These are phyloP conservation scores for Rhododendron williamsianum DNA, from an alignment of 148 eudicot genomes.

Conservation along the genomic window DNA sequence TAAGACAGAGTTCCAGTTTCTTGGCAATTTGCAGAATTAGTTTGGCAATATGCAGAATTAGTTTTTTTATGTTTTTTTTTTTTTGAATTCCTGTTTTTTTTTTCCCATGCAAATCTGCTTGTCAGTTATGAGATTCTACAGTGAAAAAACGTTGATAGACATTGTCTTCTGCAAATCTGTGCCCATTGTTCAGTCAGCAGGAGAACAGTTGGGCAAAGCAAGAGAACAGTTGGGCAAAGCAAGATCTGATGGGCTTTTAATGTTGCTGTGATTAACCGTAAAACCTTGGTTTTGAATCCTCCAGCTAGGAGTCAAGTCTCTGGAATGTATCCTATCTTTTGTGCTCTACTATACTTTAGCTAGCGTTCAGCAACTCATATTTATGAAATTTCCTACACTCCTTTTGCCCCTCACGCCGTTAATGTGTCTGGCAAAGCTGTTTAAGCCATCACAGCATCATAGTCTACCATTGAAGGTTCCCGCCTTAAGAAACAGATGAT, in stretches of 20 bases:
- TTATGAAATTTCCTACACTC: not conserved
- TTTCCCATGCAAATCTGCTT: not conserved
- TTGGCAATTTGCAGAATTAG: not conserved
- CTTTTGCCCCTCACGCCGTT: not conserved
- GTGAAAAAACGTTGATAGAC: not conserved
- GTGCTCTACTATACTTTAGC: not conserved
- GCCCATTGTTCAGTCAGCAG: not conserved
- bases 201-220: not conserved
- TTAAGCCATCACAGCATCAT: not conserved
- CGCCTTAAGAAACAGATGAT: not conserved
- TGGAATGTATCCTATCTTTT: not conserved
- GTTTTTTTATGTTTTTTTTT: not conserved
- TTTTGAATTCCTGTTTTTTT: not conserved
- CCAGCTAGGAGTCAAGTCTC: not conserved
- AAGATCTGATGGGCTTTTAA: not conserved
- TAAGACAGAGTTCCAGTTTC: not conserved
- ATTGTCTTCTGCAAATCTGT: not conserved
- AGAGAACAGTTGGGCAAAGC: not conserved
- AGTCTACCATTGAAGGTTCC: not conserved
- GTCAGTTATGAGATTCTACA: not conserved
- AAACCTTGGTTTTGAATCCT: not conserved
- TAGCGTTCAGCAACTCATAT: not conserved
- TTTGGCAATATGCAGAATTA: too few relatives aligned
- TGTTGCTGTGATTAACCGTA: not conserved
- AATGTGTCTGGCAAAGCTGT: not conserved